Percentiles rank a stretch among this genome's conserved stretches.
These are phyloP conservation scores for Dryadomyces quercus-mongolicae DNA, from an alignment of 2,329 filamentous ascomycete genomes.

Conservation along the genomic window DNA sequence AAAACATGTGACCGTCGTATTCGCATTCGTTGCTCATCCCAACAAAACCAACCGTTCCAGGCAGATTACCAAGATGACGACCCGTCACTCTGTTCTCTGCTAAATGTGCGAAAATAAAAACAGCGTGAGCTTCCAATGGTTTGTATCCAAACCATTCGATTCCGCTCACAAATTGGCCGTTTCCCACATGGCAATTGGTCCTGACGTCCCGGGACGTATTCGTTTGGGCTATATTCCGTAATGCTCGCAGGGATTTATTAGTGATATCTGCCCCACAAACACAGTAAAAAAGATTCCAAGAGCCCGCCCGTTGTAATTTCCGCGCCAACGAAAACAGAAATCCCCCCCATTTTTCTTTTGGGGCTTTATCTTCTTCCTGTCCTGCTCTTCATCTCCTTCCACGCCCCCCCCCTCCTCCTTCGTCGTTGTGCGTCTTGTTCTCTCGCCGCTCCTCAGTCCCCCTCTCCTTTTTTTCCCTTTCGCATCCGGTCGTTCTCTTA, in stretches of 20 bases:
- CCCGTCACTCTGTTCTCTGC: not conserved
- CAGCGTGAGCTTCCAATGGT: not conserved
- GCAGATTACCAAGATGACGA: not conserved
- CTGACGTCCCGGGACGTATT: not conserved
- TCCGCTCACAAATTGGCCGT: not conserved
- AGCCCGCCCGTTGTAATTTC: conserved; percentile 1
- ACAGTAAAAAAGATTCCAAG: not conserved
- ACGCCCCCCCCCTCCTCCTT: not conserved
- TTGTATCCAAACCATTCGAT: not conserved
- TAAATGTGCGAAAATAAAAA: not conserved
- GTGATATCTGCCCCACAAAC: not conserved
- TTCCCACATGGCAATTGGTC: not conserved
- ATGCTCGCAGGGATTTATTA: not conserved
- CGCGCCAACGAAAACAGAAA: not conserved
- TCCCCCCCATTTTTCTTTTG: not conserved
- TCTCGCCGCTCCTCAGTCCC: not conserved
- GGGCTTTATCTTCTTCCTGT: not conserved
- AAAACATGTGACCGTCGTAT: conserved; percentile 1
- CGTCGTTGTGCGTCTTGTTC: not conserved
- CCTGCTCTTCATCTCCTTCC: not conserved
- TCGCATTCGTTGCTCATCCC: not conserved
- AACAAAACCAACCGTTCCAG: not conserved
- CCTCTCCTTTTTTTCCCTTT: not conserved
- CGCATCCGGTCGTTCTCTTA: not conserved
- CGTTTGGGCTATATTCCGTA: not conserved